Evolutionary conservation across 495 filamentous ascomycete genomes (phyloP), one percentile per base, ranked within the genome.

Genomic region (Aspergillus haitiensis): DNA sequence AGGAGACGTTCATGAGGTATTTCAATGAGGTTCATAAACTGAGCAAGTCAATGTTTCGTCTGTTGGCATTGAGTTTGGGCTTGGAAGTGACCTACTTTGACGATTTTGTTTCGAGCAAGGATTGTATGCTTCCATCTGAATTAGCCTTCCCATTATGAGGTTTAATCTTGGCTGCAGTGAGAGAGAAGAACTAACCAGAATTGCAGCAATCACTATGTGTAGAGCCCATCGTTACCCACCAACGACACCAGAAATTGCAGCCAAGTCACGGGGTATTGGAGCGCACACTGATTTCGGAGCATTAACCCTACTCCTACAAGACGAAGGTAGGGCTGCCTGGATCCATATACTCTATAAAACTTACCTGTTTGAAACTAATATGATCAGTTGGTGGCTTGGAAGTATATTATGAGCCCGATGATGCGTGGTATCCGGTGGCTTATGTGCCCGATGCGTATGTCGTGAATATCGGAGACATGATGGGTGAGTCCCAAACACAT

Each of bases 81-180:
- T 33, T 58, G 18, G 47, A 51, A 27, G 56, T 52, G 44, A 34
- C 9, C 2, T 58, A 58, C 31, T 58, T 58, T 52, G 56, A 58
- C 45, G 16, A 44, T 18, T 58, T 58, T 44, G 46, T 34, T 16
- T 16, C 46, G 0, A 45, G 37, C 27, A 42, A 11, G 27, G 46
- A 58, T 44, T 42, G 56, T 58, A 44, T 3, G 53, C 32, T 49
- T 31, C 16, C 12, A 8, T 27, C 12, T 21, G 21, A 44, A 44
- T 27, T 44, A n/a, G 1, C 15, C 35, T 42, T 12, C 34, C 8
- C 3, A 27, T 27, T 27, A 27, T 27, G 21, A 27, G n/a, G 44
- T 47, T 47, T 21, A 21, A 10, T 40, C n/a, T 18, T 15, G 31
- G 12, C 2, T 37, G 13, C 18, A 11, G 9, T 8, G 12, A 0